A percentile compares a stretch with the other conserved stretches of the same genome.
Evolutionary conservation across 2,329 filamentous ascomycete genomes (phyloP).

Genomic region (Alternaria sp.): DNA sequence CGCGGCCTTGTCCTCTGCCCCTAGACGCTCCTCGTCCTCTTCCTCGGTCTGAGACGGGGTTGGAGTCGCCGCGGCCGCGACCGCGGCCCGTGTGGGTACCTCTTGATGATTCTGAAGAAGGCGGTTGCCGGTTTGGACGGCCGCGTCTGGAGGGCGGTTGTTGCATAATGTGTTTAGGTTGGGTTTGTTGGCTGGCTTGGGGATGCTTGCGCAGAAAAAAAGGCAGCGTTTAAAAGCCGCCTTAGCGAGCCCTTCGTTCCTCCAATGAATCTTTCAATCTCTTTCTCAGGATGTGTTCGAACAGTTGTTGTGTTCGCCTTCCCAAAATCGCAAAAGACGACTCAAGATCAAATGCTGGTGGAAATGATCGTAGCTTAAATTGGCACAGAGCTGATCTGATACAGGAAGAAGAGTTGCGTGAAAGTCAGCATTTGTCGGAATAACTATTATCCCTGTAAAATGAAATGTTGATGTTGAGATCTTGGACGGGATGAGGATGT

Average conservation of each 20-base stretch:
- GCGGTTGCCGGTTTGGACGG: conserved; percentile 37
- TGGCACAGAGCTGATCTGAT: no score
- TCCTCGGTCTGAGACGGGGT: conserved; percentile 3
- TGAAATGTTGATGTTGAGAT: not conserved
- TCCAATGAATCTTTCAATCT: not conserved
- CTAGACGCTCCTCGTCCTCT: conserved; percentile 4
- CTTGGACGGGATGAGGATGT: not conserved
- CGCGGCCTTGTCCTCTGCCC: conserved; percentile 12
- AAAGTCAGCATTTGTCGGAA: not conserved
- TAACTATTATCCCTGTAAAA: not conserved
- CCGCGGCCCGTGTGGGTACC: not conserved
- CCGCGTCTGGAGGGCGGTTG: conserved; percentile 20
- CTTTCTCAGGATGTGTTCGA: not conserved
- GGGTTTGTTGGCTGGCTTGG: not conserved
- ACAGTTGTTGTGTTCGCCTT: not conserved
- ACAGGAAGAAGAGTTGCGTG: not conserved
- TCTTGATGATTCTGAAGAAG: conserved; percentile 12
- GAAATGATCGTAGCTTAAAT: not conserved
- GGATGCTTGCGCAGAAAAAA: not conserved
- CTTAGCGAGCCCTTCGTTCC: not conserved
- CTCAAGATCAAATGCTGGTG: not conserved
- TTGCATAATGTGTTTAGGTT: not conserved
- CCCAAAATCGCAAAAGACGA: not conserved
- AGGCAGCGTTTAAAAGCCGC: not conserved
- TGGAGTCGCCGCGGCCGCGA: conserved; percentile 1